Percentiles rank a stretch among this genome's conserved stretches.
phyloP scores from a whole-genome alignment of 495 filamentous ascomycete species.

The Lophium mytilinum region DNA sequence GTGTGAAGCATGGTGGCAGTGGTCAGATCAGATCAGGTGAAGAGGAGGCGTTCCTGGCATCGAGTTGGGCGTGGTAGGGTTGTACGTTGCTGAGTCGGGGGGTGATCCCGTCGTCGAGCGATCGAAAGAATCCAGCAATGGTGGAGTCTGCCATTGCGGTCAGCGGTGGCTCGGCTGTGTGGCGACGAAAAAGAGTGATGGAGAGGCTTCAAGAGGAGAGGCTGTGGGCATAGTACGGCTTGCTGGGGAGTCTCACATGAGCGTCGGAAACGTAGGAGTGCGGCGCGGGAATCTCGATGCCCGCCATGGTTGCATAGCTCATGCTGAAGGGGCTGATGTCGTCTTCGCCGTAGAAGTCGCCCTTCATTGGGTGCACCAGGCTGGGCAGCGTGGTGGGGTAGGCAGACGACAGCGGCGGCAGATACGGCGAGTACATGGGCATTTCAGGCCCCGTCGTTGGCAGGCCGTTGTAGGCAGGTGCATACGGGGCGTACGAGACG shows the following conservation, averaged over 20 bases:
- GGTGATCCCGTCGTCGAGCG: conserved; percentile 58
- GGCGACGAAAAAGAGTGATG: conserved; percentile 20
- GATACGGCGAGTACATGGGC: conserved; percentile 52
- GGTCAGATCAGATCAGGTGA: conserved; percentile 10
- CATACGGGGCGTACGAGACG: conserved; percentile 57
- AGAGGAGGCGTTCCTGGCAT: conserved; percentile 57
- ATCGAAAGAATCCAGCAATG: conserved; percentile 73
- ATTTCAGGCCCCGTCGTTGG: conserved; percentile 47
- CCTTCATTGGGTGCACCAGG: conserved; percentile 59
- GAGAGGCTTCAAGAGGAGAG: conserved; percentile 7
- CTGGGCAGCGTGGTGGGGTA: conserved; percentile 57
- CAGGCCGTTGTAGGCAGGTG: conserved; percentile 57
- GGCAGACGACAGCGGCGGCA: conserved; percentile 48
- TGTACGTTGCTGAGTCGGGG: conserved; percentile 43
- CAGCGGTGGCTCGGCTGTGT: conserved; percentile 19
- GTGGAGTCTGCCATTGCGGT: conserved; percentile 59
- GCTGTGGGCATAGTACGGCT: conserved; percentile 28
- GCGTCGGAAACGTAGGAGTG: conserved; percentile 56
- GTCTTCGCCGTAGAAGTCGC: conserved; percentile 50
- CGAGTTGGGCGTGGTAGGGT: conserved; percentile 57
- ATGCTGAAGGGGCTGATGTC: conserved; percentile 69
- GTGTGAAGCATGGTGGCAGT: neutral
- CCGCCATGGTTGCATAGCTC: conserved; percentile 66
- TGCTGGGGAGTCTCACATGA: conserved; percentile 54
- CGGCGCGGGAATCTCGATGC: conserved; percentile 60